These are phyloP conservation scores for Xylariaceae sp. DNA, from an alignment of 2,329 filamentous ascomycete species.

Conservation along the genomic window DNA sequence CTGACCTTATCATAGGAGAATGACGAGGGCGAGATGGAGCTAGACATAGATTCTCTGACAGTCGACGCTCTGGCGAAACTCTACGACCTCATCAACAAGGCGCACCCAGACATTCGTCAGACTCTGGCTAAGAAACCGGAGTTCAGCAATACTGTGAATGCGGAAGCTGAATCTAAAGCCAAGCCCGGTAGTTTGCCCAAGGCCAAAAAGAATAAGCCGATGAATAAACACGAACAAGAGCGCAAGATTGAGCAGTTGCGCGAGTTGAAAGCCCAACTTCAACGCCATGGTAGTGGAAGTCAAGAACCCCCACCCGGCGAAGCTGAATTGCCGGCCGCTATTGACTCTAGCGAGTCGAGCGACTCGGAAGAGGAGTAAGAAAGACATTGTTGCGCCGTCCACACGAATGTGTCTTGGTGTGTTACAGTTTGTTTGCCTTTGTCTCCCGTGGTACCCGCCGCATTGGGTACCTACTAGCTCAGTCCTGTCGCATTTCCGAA, in stretches of 20 bases:
- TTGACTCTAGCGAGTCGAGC: constrained; percentile 28
- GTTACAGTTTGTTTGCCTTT: not conserved
- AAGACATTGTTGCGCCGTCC: not conserved
- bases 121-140: constrained; percentile 33
- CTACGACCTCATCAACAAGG: constrained; percentile 40
- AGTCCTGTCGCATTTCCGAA: not conserved
- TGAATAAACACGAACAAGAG: constrained; percentile 68
- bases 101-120: constrained; percentile 35
- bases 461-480: not conserved
- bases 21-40: constrained; percentile 53
- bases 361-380: constrained; percentile 31
- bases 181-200: constrained; percentile 40
- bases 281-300: constrained; percentile 42
- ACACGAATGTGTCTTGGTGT: not conserved
- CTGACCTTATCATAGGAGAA: constrained; percentile 43
- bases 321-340: constrained; percentile 21
- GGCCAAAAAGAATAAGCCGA: constrained; percentile 70
- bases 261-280: constrained; percentile 51
- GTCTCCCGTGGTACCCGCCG: constrained; percentile 1
- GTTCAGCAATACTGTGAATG: constrained; percentile 24
- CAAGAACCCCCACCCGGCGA: constrained; percentile 29
- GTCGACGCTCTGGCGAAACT: constrained; percentile 49
- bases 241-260: constrained; percentile 59
- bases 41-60: constrained; percentile 55
- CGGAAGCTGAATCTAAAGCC: constrained; percentile 23